Evolutionary conservation across 805 yeast genomes (phyloP).

Genomic region (Teunomyces stri): DNA sequence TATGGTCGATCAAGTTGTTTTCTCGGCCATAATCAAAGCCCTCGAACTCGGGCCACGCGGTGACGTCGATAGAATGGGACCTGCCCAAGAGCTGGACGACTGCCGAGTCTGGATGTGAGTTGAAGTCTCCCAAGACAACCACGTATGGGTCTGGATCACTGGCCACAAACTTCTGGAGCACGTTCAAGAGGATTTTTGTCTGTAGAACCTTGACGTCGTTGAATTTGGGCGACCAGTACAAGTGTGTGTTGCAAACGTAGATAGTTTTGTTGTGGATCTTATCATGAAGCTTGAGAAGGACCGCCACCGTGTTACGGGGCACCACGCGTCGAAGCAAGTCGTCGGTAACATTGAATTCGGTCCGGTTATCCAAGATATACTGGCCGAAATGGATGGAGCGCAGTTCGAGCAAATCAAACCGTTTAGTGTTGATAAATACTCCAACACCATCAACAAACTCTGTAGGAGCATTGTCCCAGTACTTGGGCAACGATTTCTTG

Average conservation of each 20-base stretch:
- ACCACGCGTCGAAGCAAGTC: constrained; percentile 94
- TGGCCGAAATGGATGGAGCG: constrained; percentile 80
- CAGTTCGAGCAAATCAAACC: constrained; percentile 62
- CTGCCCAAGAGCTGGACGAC: constrained; percentile 68
- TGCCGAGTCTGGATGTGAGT: constrained; percentile 82
- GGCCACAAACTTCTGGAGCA: constrained; percentile 62
- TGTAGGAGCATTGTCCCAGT: constrained; percentile 50
- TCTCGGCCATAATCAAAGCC: constrained; percentile 89
- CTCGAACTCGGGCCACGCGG: constrained; percentile 73
- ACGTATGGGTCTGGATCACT: constrained; percentile 48
- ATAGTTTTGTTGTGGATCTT: constrained; percentile 66
- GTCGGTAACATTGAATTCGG: constrained; percentile 85
- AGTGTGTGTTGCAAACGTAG: constrained; percentile 83
- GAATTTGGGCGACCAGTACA: constrained; percentile 97
- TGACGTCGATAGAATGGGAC: constrained; percentile 73
- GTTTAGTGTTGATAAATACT: constrained; percentile 70
- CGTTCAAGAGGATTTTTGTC: constrained; percentile 87
- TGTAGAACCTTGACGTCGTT: constrained; percentile 96
- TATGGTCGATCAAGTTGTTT: constrained; percentile 84
- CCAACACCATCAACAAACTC: constrained; percentile 98
- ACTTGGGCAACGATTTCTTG: constrained; percentile 49
- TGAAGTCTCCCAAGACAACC: constrained; percentile 94
- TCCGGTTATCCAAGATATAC: constrained; percentile 72
- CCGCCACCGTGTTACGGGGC: constrained; percentile 91
- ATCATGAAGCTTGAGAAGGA: constrained; percentile 72